phyloP scores from a whole-genome alignment of 768 basidiomycete species.

The Suillus brevipes region DNA sequence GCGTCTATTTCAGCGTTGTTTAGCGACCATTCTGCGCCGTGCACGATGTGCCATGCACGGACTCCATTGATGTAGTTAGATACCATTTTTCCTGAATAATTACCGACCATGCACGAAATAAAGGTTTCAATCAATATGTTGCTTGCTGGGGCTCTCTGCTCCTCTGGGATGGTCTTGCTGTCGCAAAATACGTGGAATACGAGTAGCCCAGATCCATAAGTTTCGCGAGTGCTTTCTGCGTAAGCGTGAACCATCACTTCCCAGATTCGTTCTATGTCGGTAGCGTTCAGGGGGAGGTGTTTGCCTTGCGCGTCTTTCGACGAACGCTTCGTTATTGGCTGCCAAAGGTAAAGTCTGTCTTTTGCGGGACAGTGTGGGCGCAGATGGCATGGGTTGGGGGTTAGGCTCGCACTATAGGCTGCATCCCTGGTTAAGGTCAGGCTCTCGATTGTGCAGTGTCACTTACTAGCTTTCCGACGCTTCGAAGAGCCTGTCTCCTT shows the following conservation, averaged over 20 bases:
- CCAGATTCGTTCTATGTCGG: constrained; percentile 19
- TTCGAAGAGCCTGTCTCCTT: background rate
- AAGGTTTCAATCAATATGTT: background rate
- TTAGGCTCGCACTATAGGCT: constrained; percentile 15
- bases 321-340: constrained; percentile 10
- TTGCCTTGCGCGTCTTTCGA: too few relatives aligned
- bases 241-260: constrained; percentile 28
- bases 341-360: constrained; percentile 30
- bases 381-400: constrained; percentile 17
- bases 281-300: too few relatives aligned
- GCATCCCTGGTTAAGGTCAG: too few relatives aligned
- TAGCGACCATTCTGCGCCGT: background rate
- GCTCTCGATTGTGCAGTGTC: too few relatives aligned
- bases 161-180: background rate
- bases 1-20: constrained; percentile 12
- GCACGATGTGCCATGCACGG: constrained; percentile 21
- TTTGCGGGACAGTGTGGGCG: constrained; percentile 30
- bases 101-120: constrained; percentile 25
- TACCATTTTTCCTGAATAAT: constrained; percentile 11
- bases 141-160: background rate
- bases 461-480: background rate
- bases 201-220: constrained; percentile 42
- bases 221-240: constrained; percentile 30
- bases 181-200: constrained; percentile 39
- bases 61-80: constrained; percentile 19